A percentile compares a stretch with the other conserved stretches of the same genome.
phyloP scores from a whole-genome alignment of 768 basidiomycete species.

The Leccinum boreale region DNA sequence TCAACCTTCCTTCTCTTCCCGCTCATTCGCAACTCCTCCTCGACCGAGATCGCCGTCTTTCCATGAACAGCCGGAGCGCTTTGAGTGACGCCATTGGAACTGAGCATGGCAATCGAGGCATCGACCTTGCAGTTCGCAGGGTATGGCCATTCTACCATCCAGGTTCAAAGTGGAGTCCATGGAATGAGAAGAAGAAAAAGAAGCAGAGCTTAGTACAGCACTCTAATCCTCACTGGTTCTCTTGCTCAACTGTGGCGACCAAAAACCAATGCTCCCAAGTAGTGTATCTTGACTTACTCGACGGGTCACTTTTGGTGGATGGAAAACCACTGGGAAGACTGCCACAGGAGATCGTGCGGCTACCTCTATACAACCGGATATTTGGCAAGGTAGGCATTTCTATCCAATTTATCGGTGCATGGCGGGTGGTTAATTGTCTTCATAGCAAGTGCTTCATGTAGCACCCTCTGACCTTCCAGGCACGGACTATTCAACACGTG shows the following conservation, averaged over 20 bases:
- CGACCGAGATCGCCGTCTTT: constrained; percentile 26
- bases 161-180: not conserved
- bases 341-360: constrained; percentile 15
- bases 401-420: not conserved
- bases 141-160: not conserved
- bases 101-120: not conserved
- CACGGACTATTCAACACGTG: constrained; percentile 21
- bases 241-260: constrained; percentile 9
- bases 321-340: constrained; percentile 24
- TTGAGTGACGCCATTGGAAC: not conserved
- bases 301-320: constrained; percentile 23
- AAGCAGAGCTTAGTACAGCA: not conserved
- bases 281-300: constrained; percentile 22
- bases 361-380: constrained; percentile 14
- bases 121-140: constrained; percentile 11
- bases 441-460: constrained; percentile 17
- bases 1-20: not conserved
- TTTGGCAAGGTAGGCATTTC: constrained; percentile 19
- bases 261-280: constrained; percentile 13
- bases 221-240: constrained; percentile 18
- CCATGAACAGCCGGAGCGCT: not conserved
- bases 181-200: too few relatives aligned
- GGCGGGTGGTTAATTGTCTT: not conserved
- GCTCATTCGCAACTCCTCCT: constrained; percentile 14
- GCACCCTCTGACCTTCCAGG: constrained; percentile 18